phyloP scores from a whole-genome alignment of 139 green algal genomes.

The Volvox africanus region DNA sequence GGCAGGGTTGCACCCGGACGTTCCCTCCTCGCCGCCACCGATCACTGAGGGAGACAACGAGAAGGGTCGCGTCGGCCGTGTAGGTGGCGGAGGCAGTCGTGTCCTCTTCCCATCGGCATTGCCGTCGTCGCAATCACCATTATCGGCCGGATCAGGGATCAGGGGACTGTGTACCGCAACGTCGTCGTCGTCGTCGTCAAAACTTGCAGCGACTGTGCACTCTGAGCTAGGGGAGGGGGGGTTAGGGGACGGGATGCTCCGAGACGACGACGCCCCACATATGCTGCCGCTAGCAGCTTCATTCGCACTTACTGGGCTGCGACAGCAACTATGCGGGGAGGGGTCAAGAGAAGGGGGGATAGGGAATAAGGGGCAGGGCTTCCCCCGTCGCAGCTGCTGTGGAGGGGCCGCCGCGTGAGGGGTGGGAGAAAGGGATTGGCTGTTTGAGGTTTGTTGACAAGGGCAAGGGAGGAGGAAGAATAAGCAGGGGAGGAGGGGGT shows the following conservation, averaged over 20 bases:
- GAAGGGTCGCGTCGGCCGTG: not conserved
- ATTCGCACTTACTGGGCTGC: not conserved
- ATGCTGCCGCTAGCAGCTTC: not conserved
- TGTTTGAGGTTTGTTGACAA: too few species aligned
- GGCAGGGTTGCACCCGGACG: constrained; percentile 15
- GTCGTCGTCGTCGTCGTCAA: not conserved
- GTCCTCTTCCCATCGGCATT: not conserved
- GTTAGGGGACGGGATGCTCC: not conserved
- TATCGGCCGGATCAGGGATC: not conserved
- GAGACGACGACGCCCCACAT: not conserved
- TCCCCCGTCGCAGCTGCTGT: too few species aligned
- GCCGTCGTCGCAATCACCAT: not conserved
- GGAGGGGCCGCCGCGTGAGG: too few species aligned
- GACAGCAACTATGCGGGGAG: not conserved
- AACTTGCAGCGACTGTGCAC: not conserved
- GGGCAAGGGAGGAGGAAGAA: too few species aligned
- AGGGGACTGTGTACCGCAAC: not conserved
- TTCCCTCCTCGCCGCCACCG: not conserved
- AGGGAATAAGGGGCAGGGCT: too few species aligned
- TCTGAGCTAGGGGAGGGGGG: not conserved
- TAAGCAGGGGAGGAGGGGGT: too few species aligned
- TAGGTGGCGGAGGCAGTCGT: not conserved
- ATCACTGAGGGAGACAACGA: not conserved
- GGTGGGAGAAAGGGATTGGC: too few species aligned
- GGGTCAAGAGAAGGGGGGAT: too few species aligned